A percentile compares a stretch with the other conserved stretches of the same genome.
These are phyloP conservation scores for Actinomucor elegans DNA, from an alignment of 371 early-diverging fungal species.

Conservation along the genomic window DNA sequence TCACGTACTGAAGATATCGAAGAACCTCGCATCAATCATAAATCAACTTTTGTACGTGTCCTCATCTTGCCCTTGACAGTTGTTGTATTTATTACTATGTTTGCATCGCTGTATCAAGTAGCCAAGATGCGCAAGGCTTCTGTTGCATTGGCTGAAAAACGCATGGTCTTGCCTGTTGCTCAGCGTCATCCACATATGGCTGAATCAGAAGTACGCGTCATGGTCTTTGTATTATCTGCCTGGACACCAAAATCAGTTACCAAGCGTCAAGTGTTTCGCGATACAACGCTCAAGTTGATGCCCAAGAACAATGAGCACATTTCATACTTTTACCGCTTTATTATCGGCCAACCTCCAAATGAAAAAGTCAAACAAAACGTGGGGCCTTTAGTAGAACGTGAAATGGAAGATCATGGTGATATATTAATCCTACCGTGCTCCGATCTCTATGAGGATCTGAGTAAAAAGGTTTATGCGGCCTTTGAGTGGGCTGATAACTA, in stretches of 20 bases:
- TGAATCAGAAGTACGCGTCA: slow-evolving; percentile 36
- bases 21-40: slow-evolving; percentile 30
- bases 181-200: slow-evolving; percentile 26
- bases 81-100: slow-evolving; percentile 47
- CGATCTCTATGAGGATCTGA: slow-evolving; percentile 52
- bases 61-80: slow-evolving; percentile 40
- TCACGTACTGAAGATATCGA: slow-evolving; percentile 21
- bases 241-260: slow-evolving; percentile 54
- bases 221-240: slow-evolving; percentile 58
- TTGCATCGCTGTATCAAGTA: slow-evolving; percentile 40
- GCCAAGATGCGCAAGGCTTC: slow-evolving; percentile 28
- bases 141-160: slow-evolving; percentile 14
- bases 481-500: slow-evolving; percentile 58
- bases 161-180: slow-evolving; percentile 20
- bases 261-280: slow-evolving; percentile 54
- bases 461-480: slow-evolving; percentile 52
- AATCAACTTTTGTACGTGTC: slow-evolving; percentile 42
- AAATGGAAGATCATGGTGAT: slow-evolving; percentile 44
- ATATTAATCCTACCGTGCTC: slow-evolving; percentile 47
- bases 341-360: slow-evolving; percentile 52
- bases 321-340: slow-evolving; percentile 51
- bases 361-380: slow-evolving; percentile 25
- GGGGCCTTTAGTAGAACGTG: slow-evolving; percentile 41
- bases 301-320: slow-evolving; percentile 46
- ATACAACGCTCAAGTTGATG: slow-evolving; percentile 56